These are phyloP conservation scores for Tetrahymena borealis DNA, from an alignment of 73 alveolate species.

Conservation along the genomic window DNA sequence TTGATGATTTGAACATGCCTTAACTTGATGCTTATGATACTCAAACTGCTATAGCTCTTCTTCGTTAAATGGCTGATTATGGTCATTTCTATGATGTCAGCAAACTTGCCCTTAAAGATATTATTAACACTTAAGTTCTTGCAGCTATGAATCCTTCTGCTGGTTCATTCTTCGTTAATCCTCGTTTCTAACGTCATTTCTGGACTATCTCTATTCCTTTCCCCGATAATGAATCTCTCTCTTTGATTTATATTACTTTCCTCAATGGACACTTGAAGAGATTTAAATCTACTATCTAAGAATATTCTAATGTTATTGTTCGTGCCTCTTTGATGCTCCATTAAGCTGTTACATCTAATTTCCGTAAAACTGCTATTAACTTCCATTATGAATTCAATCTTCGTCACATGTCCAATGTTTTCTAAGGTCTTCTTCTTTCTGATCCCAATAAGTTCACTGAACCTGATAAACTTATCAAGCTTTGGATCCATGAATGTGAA, in stretches of 20 bases:
- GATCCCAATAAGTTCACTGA: conserved; percentile 88
- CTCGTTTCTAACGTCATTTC: conserved; percentile 99
- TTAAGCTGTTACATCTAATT: conserved; percentile 88
- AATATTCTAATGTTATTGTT: conserved; percentile 89
- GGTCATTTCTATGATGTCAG: conserved; percentile 96
- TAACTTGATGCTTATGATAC: conserved; percentile 99
- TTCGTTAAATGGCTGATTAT: conserved; percentile 98
- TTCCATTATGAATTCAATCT: conserved; percentile 99
- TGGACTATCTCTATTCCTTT: conserved; percentile 95
- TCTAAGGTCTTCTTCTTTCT: conserved; percentile 98
- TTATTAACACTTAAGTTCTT: conserved; percentile 93
- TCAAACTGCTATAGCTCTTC: conserved; percentile 96
- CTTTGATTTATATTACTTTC: conserved; percentile 98
- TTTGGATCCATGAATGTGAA: conserved; percentile 99
- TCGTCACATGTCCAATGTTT: conserved; percentile 98
- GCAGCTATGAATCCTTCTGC: conserved; percentile 99
- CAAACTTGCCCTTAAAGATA: conserved; percentile 96
- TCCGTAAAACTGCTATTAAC: conserved; percentile 99
- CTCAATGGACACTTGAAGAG: conserved; percentile 91
- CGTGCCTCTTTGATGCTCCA: conserved; percentile 97
- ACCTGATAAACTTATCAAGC: conserved; percentile 91
- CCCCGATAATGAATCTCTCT: conserved; percentile 94
- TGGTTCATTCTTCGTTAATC: conserved; percentile 98
- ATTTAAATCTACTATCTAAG: conserved; percentile 93
- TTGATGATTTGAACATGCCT: conserved; percentile 99